Conservation (phyloP, 2,329 filamentous ascomycete species). For the Shiraia bambusicola region DNA sequence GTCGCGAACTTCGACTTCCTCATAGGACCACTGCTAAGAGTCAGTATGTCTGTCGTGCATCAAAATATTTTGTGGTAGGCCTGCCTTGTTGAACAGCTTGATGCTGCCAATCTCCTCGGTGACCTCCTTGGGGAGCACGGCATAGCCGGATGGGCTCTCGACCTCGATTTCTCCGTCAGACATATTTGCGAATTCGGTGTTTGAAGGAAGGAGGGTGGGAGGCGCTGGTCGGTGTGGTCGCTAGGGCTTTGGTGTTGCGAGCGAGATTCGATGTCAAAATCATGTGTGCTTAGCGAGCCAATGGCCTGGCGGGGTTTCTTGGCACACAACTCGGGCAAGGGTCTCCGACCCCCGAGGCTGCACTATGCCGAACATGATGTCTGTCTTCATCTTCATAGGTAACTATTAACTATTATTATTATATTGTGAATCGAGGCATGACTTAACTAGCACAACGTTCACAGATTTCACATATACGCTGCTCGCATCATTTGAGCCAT, state of each 20-base stretch:
- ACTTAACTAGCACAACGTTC: no score
- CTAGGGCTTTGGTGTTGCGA: constrained; percentile 18
- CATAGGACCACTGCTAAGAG: constrained; percentile 72
- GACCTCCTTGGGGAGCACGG: constrained; percentile 91
- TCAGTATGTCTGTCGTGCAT: constrained; percentile 13
- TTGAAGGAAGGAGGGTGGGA: constrained; percentile 23
- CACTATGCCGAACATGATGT: constrained; percentile 1
- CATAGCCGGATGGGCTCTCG: constrained; percentile 72
- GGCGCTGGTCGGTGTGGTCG: constrained; percentile 35
- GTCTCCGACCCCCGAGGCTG: constrained; percentile 3
- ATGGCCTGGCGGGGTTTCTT: constrained; percentile 17
- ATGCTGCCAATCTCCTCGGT: constrained; percentile 83
- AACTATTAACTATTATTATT: no score
- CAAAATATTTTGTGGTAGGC: constrained; percentile 10
- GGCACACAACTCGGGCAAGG: constrained; percentile 7
- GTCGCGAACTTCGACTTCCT: constrained; percentile 99
- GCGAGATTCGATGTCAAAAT: constrained; percentile 18
- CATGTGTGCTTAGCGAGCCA: constrained; percentile 21
- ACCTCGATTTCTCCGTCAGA: constrained; percentile 98
- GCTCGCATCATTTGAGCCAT: no score
- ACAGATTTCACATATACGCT: no score
- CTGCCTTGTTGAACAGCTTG: constrained; percentile 89
- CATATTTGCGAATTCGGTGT: constrained; percentile 57
- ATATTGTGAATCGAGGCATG: no score
- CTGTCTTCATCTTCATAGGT: no score